Base-by-base conservation (phyloP, 2,329 filamentous ascomycete genomes). In the Scleromitrula shiraiana region DNA sequence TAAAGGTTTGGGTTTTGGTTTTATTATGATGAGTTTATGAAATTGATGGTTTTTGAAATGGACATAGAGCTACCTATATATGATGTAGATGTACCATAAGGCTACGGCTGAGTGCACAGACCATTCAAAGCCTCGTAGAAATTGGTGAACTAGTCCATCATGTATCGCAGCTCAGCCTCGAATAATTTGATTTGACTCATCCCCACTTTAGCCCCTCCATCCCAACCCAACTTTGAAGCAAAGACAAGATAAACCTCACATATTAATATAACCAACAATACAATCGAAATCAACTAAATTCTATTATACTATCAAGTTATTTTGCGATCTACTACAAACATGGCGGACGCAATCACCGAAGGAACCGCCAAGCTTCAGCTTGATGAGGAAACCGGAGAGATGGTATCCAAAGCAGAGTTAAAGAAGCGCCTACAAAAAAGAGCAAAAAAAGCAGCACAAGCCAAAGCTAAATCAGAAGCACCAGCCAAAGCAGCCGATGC, bases 331-430 rank as follows among this genome's bases (percentile, higher is more conserved):
- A 22, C 30, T 3, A 24, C 17, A 26, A 46, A 9, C 3, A 76
- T 76, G 73, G 68, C 72, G 50, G 72, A 75, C 59, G 65, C 67
- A 53, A 62, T 74, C 29, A 54, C 58, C 24, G 64, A 63, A 50
- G 66, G 64, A 42, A 68, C 71, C 30, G 73, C 76, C 50, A 81
- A 81, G 69, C 71, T 82, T 36, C 69, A 77, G 62, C 72, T 81
- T 29, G 78, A 82, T 64, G 74, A 78, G 56, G 76, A 76, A 66
- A 82, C 78, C 3, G 77, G 78, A n/a, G 78, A 82, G 65, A 78
- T 78, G 76, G 74, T 82, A 35, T 80, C 77, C 40, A 80, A 80
- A 64, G 73, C 72, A 56, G 78, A 82, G 65, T 65, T 82, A 59
- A 82, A 80, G 69, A 82, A 82, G 67, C 67, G 77, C 33, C 59